Base-by-base conservation (phyloP, 2,329 filamentous ascomycete genomes). In the Chaetomium globosum region DNA sequence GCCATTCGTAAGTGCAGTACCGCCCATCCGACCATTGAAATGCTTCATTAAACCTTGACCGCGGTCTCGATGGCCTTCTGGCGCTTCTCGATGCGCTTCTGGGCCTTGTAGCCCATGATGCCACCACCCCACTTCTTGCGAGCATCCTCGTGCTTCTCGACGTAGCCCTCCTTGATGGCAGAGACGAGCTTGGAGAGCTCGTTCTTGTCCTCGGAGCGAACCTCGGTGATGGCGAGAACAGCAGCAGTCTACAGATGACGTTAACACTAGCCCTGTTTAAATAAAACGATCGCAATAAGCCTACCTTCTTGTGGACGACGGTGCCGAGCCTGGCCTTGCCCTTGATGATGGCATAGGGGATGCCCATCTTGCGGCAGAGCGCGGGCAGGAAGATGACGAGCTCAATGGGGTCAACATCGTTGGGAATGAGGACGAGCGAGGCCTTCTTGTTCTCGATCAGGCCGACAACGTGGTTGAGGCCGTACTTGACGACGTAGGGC, bases 361-460 rank as follows among this genome's bases (percentile, higher is more conserved):
- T 89, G 84, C 96, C 96, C 94, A 99, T 99, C 92, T 99, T 99
- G 83, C 94, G 91, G 92, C 95, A 99, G 74, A 99, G 91, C 77
- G 95, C 93, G 74, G 95, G 95, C 71, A 99, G 89, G 91, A 97
- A 99, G 83, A 99, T 92, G 77, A 99, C 96, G 76, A 99, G 85
- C 88, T 99, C 95, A 79, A 99, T 99, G 77, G 95, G 95, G 87
- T 99, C 95, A 76, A 99, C 96, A 80, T 99, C 95, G 85, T 99
- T 97, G 81, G 95, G 92, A 80, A 99, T 99, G 75, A 99, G 89
- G 79, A 99, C 96, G 72, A 99, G 88, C 70, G 92, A 89, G 73
- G 95, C 94, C 90, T 99, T 99, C 92, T 99, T 99, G 88, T 97
- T 97, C 89, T 97, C 93, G 76, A 97, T 91, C 75, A 97, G 87